phyloP scores from a whole-genome alignment of 129 eudicot genomes.

The Oenanthe sinensis region DNA sequence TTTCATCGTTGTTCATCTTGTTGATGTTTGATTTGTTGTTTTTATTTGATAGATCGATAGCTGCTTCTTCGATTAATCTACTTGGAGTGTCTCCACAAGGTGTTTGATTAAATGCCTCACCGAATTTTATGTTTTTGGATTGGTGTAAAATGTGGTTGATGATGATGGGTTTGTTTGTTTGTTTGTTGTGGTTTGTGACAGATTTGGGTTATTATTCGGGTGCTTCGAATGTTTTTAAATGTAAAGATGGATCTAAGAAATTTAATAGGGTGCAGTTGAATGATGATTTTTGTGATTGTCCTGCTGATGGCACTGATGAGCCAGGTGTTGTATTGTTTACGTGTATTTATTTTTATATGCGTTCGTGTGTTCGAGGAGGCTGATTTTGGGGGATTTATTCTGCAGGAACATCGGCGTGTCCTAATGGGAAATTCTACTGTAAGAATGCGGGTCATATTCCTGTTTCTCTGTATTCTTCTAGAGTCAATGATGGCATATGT shows the following conservation, averaged over 20 bases:
- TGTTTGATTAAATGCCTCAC: not conserved
- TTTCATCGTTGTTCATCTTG: not conserved
- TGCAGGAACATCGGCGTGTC: constrained; percentile 99
- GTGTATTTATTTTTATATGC: not conserved
- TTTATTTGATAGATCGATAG: constrained; percentile 17
- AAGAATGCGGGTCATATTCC: constrained; percentile 73
- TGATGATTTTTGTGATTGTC: constrained; percentile 92
- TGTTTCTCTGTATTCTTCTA: constrained; percentile 52
- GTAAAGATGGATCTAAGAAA: constrained; percentile 85
- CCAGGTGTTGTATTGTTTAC: constrained; percentile 38
- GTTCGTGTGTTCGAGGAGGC: not conserved
- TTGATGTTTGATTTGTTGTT: not conserved
- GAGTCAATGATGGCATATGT: constrained; percentile 96
- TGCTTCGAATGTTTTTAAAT: constrained; percentile 32
- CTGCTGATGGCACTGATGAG: constrained; percentile 92
- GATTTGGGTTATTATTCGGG: constrained; percentile 59
- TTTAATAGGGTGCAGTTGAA: constrained; percentile 52
- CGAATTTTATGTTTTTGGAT: not conserved
- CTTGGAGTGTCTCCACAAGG: constrained; percentile 50
- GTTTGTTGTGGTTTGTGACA: constrained; percentile 13
- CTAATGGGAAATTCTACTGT: constrained; percentile 69
- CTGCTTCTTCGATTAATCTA: constrained; percentile 15
- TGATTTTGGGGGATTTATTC: not conserved
- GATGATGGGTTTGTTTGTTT: not conserved
- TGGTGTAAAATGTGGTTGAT: not conserved